Evolutionary conservation across 495 filamentous ascomycete species (phyloP).

Genomic region (Penicillium alfredii): DNA sequence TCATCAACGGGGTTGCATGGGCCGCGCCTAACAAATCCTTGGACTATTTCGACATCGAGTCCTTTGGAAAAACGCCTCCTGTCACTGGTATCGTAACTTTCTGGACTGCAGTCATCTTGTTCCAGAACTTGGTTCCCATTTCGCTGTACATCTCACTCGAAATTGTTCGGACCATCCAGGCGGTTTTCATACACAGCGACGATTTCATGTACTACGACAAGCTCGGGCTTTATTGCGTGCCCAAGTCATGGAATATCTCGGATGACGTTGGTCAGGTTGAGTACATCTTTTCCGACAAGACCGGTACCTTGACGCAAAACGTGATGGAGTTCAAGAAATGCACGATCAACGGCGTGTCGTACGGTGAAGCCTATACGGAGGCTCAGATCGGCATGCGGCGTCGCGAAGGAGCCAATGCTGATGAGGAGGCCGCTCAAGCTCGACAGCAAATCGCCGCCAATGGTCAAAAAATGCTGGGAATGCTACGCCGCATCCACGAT

Average conservation of each 20-base stretch:
- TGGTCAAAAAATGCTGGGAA: conserved; percentile 62
- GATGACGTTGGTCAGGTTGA: conserved; percentile 98
- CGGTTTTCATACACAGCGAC: conserved; percentile 97
- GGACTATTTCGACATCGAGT: conserved; percentile 79
- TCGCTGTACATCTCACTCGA: conserved; percentile 97
- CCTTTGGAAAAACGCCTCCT: conserved; percentile 68
- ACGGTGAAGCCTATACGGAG: conserved; percentile 97
- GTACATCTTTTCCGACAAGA: conserved; percentile 99
- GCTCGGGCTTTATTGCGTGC: conserved; percentile 89
- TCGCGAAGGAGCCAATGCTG: conserved; percentile 78
- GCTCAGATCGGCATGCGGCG: conserved; percentile 93
- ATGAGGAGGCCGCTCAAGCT: conserved; percentile 66
- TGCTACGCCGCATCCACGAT: conserved; percentile 69
- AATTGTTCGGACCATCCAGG: conserved; percentile 88
- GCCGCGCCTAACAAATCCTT: conserved; percentile 63
- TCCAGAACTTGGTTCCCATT: conserved; percentile 98
- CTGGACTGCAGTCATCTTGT: conserved; percentile 88
- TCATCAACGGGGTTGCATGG: conserved; percentile 84
- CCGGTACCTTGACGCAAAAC: conserved; percentile 95
- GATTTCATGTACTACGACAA: conserved; percentile 92
- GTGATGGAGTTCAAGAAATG: conserved; percentile 99
- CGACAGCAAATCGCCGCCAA: conserved; percentile 74
- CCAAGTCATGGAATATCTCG: conserved; percentile 98
- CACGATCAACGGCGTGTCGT: conserved; percentile 87
- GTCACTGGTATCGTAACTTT: conserved; percentile 93